Percentiles rank a stretch among this genome's conserved stretches.
These are phyloP conservation scores for Zygotorulaspora mrakii DNA, from an alignment of 1,139 yeast species.

Conservation along the genomic window DNA sequence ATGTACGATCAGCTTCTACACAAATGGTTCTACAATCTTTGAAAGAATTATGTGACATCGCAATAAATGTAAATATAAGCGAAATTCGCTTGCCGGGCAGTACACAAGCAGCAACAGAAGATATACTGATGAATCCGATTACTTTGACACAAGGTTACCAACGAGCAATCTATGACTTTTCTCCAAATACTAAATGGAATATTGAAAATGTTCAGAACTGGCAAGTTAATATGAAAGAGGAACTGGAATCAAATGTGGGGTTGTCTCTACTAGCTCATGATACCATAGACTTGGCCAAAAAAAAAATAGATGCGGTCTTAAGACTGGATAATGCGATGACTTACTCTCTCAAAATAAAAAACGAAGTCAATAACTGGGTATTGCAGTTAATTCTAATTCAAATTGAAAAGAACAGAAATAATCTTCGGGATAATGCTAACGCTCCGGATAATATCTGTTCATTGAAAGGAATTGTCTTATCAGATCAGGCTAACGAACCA, in stretches of 20 bases:
- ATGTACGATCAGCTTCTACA: constrained; percentile 17
- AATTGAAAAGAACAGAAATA: constrained; percentile 41
- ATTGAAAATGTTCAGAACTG: constrained; percentile 53
- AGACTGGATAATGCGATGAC: constrained; percentile 74
- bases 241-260: constrained; percentile 53
- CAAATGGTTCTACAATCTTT: constrained; percentile 33
- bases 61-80: constrained; percentile 63
- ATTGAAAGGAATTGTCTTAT: too few relatives aligned
- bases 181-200: constrained; percentile 71
- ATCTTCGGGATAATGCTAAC: constrained; percentile 29
- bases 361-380: constrained; percentile 75
- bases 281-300: constrained; percentile 57
- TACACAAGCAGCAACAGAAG: constrained; percentile 17
- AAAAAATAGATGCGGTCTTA: constrained; percentile 69
- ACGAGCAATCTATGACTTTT: constrained; percentile 42
- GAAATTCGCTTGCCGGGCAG: constrained; percentile 27
- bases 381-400: constrained; percentile 64
- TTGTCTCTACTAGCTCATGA: constrained; percentile 61
- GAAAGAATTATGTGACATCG: constrained; percentile 70
- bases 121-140: constrained; percentile 18
- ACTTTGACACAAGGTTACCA: constrained; percentile 8
- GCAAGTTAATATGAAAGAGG: constrained; percentile 31
- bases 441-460: too few relatives aligned
- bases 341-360: constrained; percentile 74
- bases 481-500: too few relatives aligned